Evolutionary conservation across 108 stramenopile genomes (phyloP).

Genomic region (Chaetoceros muelleri): DNA sequence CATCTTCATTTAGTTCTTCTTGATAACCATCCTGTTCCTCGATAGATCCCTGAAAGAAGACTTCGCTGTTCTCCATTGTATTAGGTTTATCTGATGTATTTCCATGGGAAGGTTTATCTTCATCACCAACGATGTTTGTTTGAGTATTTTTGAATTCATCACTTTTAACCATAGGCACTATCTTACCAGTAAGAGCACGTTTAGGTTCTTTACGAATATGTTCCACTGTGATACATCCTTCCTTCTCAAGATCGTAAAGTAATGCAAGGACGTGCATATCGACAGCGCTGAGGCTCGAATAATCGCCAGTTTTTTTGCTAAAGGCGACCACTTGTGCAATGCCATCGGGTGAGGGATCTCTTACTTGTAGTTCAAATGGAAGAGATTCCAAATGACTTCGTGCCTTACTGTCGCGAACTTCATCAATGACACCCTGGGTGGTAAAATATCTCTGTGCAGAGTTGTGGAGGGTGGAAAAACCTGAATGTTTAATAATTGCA

Average conservation of each 20-base stretch:
- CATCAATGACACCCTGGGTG: slow-evolving; percentile 52
- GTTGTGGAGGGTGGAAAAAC: slow-evolving; percentile 31
- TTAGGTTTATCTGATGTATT: slow-evolving; percentile 5
- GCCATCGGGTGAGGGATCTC: slow-evolving; percentile 41
- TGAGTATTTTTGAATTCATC: background rate
- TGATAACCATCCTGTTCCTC: slow-evolving; percentile 9
- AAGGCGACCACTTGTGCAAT: slow-evolving; percentile 61
- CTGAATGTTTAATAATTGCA: slow-evolving; percentile 64
- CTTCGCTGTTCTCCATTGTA: background rate
- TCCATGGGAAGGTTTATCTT: background rate
- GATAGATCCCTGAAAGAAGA: slow-evolving; percentile 18
- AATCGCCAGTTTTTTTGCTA: slow-evolving; percentile 90
- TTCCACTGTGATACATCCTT: slow-evolving; percentile 33
- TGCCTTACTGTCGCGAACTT: slow-evolving; percentile 69
- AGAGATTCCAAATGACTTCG: slow-evolving; percentile 47
- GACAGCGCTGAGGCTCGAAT: slow-evolving; percentile 56
- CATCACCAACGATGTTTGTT: background rate
- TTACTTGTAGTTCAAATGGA: slow-evolving; percentile 33
- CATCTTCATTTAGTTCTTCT: slow-evolving; percentile 7
- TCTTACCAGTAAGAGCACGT: slow-evolving; percentile 47
- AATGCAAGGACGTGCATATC: slow-evolving; percentile 92
- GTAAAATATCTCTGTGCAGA: slow-evolving; percentile 51
- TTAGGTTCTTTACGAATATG: slow-evolving; percentile 72
- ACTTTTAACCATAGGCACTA: slow-evolving; percentile 20
- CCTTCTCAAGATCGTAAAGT: slow-evolving; percentile 78